These are phyloP conservation scores for Penicillium herquei DNA, from an alignment of 495 filamentous ascomycete species.

Conservation along the genomic window DNA sequence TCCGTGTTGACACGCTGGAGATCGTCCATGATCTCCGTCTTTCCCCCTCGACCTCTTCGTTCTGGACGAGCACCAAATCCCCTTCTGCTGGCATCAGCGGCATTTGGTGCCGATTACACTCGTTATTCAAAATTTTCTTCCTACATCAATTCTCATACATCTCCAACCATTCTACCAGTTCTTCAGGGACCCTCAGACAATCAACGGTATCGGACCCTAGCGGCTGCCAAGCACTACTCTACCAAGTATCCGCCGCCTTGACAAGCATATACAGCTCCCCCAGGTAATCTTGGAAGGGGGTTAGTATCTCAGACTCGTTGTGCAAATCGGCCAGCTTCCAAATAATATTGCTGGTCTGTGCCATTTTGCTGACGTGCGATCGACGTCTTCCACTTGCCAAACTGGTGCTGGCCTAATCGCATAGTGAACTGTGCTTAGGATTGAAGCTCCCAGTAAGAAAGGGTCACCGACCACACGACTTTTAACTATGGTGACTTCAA, in stretches of 20 bases:
- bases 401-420: slow-evolving; percentile 7
- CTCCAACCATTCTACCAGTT: not conserved
- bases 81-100: slow-evolving; percentile 25
- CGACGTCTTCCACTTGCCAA: not conserved
- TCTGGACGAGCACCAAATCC: slow-evolving; percentile 7
- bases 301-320: not conserved
- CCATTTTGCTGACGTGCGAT: slow-evolving; percentile 9
- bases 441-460: slow-evolving; percentile 14
- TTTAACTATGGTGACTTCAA: slow-evolving; percentile 23
- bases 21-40: not conserved
- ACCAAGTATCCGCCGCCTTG: slow-evolving; percentile 1
- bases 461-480: slow-evolving; percentile 26
- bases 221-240: not conserved
- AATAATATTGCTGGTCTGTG: slow-evolving; percentile 10
- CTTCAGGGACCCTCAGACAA: not conserved
- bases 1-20: slow-evolving; percentile 19
- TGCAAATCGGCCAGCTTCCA: too few relatives aligned
- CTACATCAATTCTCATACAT: not conserved
- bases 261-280: not conserved
- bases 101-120: slow-evolving; percentile 61
- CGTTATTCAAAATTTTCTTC: slow-evolving; percentile 37
- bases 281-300: not conserved
- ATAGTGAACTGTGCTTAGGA: slow-evolving; percentile 19
- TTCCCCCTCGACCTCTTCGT: not conserved
- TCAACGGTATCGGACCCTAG: not conserved